Percentiles rank a stretch among this genome's conserved stretches.
These are phyloP conservation scores for Magnaporthiopsis incrustans DNA, from an alignment of 2,329 filamentous ascomycete species.

Conservation along the genomic window DNA sequence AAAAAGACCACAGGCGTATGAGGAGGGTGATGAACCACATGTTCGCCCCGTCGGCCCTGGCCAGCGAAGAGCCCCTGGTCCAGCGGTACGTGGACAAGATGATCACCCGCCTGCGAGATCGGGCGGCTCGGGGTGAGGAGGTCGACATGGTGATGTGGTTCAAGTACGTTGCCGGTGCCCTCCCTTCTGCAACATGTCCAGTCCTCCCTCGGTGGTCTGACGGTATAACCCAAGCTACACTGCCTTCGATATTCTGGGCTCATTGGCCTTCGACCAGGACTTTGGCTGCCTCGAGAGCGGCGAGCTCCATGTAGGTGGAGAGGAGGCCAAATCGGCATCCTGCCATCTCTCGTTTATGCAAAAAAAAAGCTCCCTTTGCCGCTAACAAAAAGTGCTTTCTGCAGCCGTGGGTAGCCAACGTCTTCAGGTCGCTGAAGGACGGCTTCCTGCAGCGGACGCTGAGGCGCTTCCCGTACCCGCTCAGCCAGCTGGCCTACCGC, in stretches of 20 bases:
- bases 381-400: no score
- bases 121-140: not conserved
- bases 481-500: no score
- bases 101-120: not conserved
- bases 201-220: no score
- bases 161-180: not conserved
- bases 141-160: conserved; percentile 2
- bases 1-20: conserved; percentile 5
- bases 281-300: conserved; percentile 1
- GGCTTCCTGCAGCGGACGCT: no score
- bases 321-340: not conserved
- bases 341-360: not conserved
- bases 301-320: not conserved
- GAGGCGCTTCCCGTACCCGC: no score
- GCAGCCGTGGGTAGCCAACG: no score
- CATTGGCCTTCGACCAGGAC: not conserved
- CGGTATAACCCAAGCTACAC: no score
- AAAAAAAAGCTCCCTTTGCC: no score
- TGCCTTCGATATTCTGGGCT: not conserved
- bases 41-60: conserved; percentile 13
- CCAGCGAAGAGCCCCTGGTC: conserved; percentile 11
- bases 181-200: no score
- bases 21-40: conserved; percentile 8
- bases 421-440: no score
- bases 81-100: conserved; percentile 2